Base-by-base conservation (phyloP, 2,329 filamentous ascomycete species). In the Truncatella angustata region DNA sequence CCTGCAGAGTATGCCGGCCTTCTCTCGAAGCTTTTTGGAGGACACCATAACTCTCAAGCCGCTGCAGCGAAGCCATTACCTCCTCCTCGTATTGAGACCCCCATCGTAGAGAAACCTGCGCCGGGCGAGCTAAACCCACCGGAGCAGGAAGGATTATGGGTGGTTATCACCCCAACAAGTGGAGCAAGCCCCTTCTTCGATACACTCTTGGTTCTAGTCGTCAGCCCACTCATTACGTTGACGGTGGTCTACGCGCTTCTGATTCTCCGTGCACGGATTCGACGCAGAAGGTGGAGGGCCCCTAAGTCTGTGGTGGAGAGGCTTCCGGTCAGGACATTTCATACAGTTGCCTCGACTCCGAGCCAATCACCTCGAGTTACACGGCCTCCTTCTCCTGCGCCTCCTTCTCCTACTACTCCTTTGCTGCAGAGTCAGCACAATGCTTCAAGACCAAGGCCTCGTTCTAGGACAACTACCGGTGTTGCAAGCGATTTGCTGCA, bases 301-400 rank as follows among this genome's bases (percentile, higher is more conserved):
- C 94, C 94, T 4, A 99, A 99, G 70, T 96, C 91, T 1, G 86
- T 99, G 1, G 92, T 99, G 16, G 92, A 97, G 60, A 86, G 89
- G 53, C 80, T 99, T n/a, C 94, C 94, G 2, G 91, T 99, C 12
- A 86, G 93, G 54, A 97, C 92, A 0, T 99, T 97, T 65, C 92
- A 96, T 63, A 96, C 92, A 0, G 89, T 96, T 32, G 75, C 82
- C 2, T 76, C 79, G 10, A 80, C 83, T 2, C 82, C 85, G 1
- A 68, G 82, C 68, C 72, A 80, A 68, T 63, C 81, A 63, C 61
- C 82, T 54, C 64, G 52, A 23, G 76, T 76, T 18, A 73, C 81
- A 11, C 76, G 86, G 47, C 66, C 85, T 3, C 77, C 87, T 4
- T 89, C 85, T 18, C 85, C 86, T 0, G 77, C 76, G 11, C 80